Evolutionary conservation across 257 asterid genomes (phyloP), one percentile per base, ranked within the genome.

Genomic region (Ocimum tenuiflorum): DNA sequence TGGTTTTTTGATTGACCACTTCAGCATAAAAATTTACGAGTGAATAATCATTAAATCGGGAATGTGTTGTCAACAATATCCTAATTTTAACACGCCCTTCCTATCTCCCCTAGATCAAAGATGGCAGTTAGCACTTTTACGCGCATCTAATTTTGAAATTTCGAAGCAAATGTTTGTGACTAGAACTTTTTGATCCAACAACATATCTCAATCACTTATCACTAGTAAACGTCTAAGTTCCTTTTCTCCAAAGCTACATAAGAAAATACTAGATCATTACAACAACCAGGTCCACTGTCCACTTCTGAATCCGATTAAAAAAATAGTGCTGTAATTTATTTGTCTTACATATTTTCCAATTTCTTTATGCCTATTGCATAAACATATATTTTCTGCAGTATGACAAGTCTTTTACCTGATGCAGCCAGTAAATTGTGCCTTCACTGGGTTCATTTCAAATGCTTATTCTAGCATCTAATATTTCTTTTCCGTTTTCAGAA

Each of bases 401-500:
- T 57, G 50, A 24, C 23, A 39, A 47, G 48, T 64, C 22, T 18
- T 22, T 61, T 10, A 36, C n/a, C 54, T 50, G 43, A 49, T 31
- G 15, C 65, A n/a, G 51, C 10, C 38, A 24, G 35, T 57, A 17
- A 29, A 31, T 41, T 41, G 24, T 61, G 20, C 39, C 2, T 47
- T 15, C 24, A 15, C 3, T 23, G 14, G 55, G 64, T 39, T 63
- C 48, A 23, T 51, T 22, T 59, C n/a, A n/a, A 43, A 60, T 35
- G 45, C 42, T 19, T 61, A 12, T 56, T 42, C 22, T 73, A 23
- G 46, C 54, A 45, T 53, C 39, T 56, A 11, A 43, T 61, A 23
- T 5, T 50, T 27, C 31, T 55, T 24, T 50, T 55, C 46, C 12
- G 38, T 47, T 61, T 77, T 82, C 95, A 94, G 99, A 87, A 86